Base-by-base conservation (phyloP, 75 land plant species). In the Larix kaempferi region DNA sequence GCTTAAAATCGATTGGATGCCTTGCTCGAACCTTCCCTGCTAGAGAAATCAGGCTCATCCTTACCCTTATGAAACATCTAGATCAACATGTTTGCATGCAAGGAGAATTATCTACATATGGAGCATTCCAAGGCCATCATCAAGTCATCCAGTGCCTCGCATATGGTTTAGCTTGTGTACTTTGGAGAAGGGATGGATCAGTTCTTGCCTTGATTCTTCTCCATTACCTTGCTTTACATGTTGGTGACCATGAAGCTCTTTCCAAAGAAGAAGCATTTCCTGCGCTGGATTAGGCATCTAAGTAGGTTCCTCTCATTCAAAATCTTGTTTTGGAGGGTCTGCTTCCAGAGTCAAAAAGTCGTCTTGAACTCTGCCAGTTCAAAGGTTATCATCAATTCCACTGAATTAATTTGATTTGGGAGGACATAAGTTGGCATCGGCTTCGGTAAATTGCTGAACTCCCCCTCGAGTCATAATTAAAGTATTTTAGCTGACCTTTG, bases 51-150 rank as follows among this genome's bases (percentile, higher is more conserved):
- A 56, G 82, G 33, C 80, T 87, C 35, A 83, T 89, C 33, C 33
- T 29, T 29, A 0, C 94, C 0, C 84, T 93, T 29, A 1, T 29
- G 33, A 29, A 29, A 29, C 33, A 29, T 29, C 33, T 29, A 29
- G 33, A 29, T 29, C 4, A 79, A 55, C 23, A 93, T 91, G 80
- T 93, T 93, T 52, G 90, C 88, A 15, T 73, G 80, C 66, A 83
- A 79, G 15, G 91, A 93, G 19, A 93, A 93, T 59, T 88, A 76
- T 78, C 83, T 91, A 56, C 84, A 86, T 56, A 64, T 75, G 57
- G 78, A 80, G 73, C 96, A 91, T 82, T 84, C 86, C 11, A 84
- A 83, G 71, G 86, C 89, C 57, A 89, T 94, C 23, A 77, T 94
- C n/a, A 80, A 77, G 7, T 90, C 80, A n/a, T 84, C 81, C 0